Base-by-base conservation (phyloP, 2,329 filamentous ascomycete genomes). In the Alternaria hordeiaustralica region DNA sequence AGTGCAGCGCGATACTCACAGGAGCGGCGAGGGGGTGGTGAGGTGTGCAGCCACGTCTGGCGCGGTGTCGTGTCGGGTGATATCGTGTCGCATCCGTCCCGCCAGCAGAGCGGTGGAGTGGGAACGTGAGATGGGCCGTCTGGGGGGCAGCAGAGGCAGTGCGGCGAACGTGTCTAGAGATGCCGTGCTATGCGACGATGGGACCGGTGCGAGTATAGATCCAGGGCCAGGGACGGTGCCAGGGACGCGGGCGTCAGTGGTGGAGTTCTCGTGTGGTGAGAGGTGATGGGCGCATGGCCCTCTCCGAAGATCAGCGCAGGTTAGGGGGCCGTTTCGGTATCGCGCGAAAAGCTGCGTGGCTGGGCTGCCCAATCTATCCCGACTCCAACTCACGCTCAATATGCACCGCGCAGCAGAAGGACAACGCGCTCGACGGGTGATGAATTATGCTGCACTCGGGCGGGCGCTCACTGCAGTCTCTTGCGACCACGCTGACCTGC, bases 81-180 rank as follows among this genome's bases (percentile, higher is more conserved):
- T 63, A 63, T 71, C 71, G 68, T 77, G 74, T 77, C 76, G 77
- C 77, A 79, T 78, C 68, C 71, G 76, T 72, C 70, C 68, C 71
- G 70, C 68, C 67, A 72, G 70, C 66, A 64, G 65, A 69, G 69
- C 66, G 64, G 65, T 67, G 69, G 70, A 67, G 66, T 43, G 60
- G 65, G 61, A 64, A 62, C 51, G 60, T 55, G 63, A 47, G 65
- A 58, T 65, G 47, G 63, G 67, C 56, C 41, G 60, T 55, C 21
- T 49, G 54, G 59, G 61, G 61, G 71, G 68, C 68, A 66, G 73
- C 71, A 71, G 72, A 68, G 67, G 72, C 64, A 69, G 62, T 60
- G 70, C 65, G 59, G 64, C 55, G 61, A 41, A 41, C 67, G 66
- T 64, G 66, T 67, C 62, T 70, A 70, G 61, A 45, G 59, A 66